Evolutionary conservation across 352 stramenopile species (phyloP), one percentile per base, ranked within the genome.

Genomic region (Pythium dissotocum): DNA sequence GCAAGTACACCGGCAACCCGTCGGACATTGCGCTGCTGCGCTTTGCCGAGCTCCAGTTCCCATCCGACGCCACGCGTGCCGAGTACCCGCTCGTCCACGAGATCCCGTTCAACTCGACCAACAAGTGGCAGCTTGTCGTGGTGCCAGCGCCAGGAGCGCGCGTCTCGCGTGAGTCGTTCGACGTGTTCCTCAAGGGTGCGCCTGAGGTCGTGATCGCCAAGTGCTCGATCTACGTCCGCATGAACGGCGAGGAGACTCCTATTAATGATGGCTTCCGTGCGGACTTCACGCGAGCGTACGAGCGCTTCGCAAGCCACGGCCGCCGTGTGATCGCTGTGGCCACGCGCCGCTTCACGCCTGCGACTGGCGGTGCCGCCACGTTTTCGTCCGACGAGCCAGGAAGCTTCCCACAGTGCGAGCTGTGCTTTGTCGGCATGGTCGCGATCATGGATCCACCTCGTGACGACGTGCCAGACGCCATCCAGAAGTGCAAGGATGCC

Each of bases 371-470:
- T 5, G 61, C 40, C 0, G 53, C 64, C 14, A 28, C 51, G 12
- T 84, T 83, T 46, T 80, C 73, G 3, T 57, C 60, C 2, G 77
- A 88, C 2, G 68, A 77, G 30, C 6, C 21, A 49, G 44, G 16
- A 51, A 85, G 79, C 51, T 85, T 86, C n/a, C 74, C 80, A 0
- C 60, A 58, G 1, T 63, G 69, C 3, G 33, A 67, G 0, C 42
- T 86, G 35, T 86, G 76, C 57, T 98, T 98, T 52, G 82, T 98
- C 28, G 94, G 93, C 40, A 81, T 98, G 67, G 86, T 94, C 33
- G 91, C 91, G 12, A 93, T 99, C 52, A 96, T 98, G 72, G 96
- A 98, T 65, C 95, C 96, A 49, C 96, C 94, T 4, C 76, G 79
- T 30, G 71, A 88, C 38, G 82, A 89, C 21, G 88, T 97, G 4